Percentiles rank a stretch among this genome's conserved stretches.
phyloP scores from a whole-genome alignment of 1,139 yeast species.

The Arxiozyma bovina region DNA sequence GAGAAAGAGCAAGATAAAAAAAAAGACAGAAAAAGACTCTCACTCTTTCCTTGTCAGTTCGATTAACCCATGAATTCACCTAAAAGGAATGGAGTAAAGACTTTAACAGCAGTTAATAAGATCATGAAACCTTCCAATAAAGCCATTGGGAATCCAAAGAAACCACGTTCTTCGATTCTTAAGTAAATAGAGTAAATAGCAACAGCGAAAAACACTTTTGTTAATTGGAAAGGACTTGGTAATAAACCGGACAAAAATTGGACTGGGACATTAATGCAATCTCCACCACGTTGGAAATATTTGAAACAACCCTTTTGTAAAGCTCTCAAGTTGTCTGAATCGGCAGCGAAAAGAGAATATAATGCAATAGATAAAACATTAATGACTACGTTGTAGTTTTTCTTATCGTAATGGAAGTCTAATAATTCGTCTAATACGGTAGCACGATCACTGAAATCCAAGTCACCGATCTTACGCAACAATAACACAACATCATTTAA shows the following conservation, averaged over 20 bases:
- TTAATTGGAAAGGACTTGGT: constrained; percentile 64
- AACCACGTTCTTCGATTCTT: constrained; percentile 60
- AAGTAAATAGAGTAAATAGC: constrained; percentile 75
- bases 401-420: constrained; percentile 69
- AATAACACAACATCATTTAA: constrained; percentile 71
- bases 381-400: constrained; percentile 70
- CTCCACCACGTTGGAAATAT: constrained; percentile 81
- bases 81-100: constrained; percentile 66
- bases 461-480: constrained; percentile 41
- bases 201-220: constrained; percentile 81
- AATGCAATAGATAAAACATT: constrained; percentile 87
- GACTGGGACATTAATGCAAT: constrained; percentile 68
- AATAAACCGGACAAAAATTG: constrained; percentile 74
- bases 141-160: constrained; percentile 64
- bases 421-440: constrained; percentile 46
- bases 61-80: constrained; percentile 33
- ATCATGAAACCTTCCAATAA: constrained; percentile 60
- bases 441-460: constrained; percentile 51
- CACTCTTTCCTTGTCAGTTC: background rate
- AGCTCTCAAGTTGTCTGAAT: constrained; percentile 50
- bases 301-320: constrained; percentile 83
- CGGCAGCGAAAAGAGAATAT: constrained; percentile 85
- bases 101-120: constrained; percentile 62
- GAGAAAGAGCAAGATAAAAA: background rate
- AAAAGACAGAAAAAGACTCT: background rate